Conservation (phyloP, 805 yeast species). For the Myxozyma mucilagina region DNA sequence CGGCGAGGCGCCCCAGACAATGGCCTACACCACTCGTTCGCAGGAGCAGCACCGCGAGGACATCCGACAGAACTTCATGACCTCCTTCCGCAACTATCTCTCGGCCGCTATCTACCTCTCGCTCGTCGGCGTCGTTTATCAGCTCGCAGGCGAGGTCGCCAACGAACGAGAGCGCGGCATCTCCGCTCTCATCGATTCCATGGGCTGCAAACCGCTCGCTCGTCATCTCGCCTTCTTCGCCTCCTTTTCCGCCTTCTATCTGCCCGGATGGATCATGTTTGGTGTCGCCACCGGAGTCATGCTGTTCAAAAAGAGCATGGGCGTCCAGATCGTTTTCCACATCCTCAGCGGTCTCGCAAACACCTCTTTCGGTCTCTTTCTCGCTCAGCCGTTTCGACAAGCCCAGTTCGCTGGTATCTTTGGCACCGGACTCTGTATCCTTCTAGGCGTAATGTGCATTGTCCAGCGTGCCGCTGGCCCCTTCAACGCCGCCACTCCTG, state of each 20-base stretch:
- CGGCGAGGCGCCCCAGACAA: constrained; percentile 26
- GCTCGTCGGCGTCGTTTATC: constrained; percentile 42
- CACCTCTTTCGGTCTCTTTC: constrained; percentile 37
- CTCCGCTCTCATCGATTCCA: constrained; percentile 36
- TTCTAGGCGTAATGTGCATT: constrained; percentile 38
- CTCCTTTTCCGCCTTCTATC: constrained; percentile 37
- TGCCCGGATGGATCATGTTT: constrained; percentile 39
- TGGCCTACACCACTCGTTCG: constrained; percentile 36
- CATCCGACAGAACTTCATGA: constrained; percentile 35
- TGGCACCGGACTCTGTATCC: constrained; percentile 37
- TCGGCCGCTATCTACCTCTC: constrained; percentile 41
- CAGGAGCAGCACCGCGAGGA: constrained; percentile 30
- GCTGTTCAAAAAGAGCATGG: constrained; percentile 34
- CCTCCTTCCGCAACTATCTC: constrained; percentile 35
- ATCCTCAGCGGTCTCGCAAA: constrained; percentile 38
- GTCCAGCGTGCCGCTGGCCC: constrained; percentile 33
- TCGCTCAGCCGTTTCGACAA: constrained; percentile 37
- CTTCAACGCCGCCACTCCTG: constrained; percentile 28
- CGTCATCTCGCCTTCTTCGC: constrained; percentile 36
- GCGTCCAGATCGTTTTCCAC: constrained; percentile 37
- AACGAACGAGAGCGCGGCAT: constrained; percentile 40
- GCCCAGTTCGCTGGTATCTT: constrained; percentile 40
- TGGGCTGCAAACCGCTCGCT: constrained; percentile 38
- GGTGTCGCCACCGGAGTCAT: constrained; percentile 33
- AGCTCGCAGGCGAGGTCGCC: constrained; percentile 40